phyloP scores from a whole-genome alignment of 495 filamentous ascomycete genomes.

The Chaetomium fimeti region DNA sequence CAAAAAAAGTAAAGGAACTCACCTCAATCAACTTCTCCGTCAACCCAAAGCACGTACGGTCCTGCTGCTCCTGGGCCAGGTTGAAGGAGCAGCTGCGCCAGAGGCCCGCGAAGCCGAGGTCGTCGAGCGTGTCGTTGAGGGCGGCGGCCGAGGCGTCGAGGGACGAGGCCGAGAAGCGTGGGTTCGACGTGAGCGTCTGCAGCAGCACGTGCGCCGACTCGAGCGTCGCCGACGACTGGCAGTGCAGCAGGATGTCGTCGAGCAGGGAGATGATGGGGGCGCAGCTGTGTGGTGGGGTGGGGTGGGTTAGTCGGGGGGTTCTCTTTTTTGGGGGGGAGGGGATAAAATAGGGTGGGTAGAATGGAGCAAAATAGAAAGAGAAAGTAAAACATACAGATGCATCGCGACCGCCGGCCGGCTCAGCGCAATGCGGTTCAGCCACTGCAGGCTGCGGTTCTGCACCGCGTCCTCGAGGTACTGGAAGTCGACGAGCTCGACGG shows the following conservation, averaged over 20 bases:
- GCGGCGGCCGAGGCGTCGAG: constrained; percentile 37
- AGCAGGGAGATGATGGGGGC: constrained; percentile 52
- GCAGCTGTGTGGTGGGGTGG: constrained; percentile 34
- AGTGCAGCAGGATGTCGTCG: constrained; percentile 55
- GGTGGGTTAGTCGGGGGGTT: no score
- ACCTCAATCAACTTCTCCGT: constrained; percentile 62
- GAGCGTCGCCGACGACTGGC: constrained; percentile 52
- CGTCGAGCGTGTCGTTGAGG: constrained; percentile 50
- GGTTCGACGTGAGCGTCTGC: constrained; percentile 49
- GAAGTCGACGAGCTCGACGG: constrained; percentile 58
- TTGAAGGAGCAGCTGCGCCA: constrained; percentile 53
- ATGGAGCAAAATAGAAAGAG: not conserved
- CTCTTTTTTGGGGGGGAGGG: not conserved
- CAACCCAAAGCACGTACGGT: constrained; percentile 51
- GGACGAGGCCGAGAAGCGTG: constrained; percentile 39
- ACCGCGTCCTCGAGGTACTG: constrained; percentile 54
- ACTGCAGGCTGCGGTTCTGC: constrained; percentile 52
- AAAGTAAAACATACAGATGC: constrained; percentile 46
- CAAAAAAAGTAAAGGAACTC: constrained; percentile 22
- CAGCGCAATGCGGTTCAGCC: constrained; percentile 50
- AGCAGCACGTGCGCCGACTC: constrained; percentile 53
- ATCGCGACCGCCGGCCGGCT: constrained; percentile 50
- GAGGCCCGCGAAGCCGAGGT: constrained; percentile 57
- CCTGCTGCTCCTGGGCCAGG: constrained; percentile 46
- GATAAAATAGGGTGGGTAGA: not conserved